These are phyloP conservation scores for Capsella rubella DNA, from an alignment of 441 rosid genomes.

Conservation along the genomic window DNA sequence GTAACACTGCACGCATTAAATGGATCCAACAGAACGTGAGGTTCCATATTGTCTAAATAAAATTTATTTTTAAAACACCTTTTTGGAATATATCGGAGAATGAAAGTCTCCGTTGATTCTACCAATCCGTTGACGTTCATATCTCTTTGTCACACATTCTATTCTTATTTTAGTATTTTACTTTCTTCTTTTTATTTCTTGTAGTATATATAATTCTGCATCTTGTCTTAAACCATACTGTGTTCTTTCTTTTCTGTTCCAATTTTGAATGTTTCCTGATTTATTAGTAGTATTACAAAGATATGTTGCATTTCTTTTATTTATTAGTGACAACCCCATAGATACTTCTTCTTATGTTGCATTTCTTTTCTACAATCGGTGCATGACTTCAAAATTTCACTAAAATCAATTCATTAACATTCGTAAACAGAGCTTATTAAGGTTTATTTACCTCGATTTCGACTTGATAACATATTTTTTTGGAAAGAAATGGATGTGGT, in stretches of 20 bases:
- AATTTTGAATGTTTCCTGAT: constrained; percentile 17
- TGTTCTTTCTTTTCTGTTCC: constrained; percentile 18
- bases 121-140: constrained; percentile 53
- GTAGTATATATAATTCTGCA: neutral
- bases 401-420: too few species aligned
- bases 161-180: neutral
- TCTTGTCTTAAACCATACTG: constrained; percentile 24
- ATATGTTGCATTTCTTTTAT: neutral
- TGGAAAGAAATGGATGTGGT: too few species aligned
- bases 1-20: constrained; percentile 46
- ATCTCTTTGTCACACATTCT: constrained; percentile 45
- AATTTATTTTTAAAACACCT: constrained; percentile 31
- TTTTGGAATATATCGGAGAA: constrained; percentile 62
- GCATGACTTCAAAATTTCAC: too few species aligned
- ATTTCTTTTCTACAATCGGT: too few species aligned
- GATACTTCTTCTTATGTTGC: too few species aligned
- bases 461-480: too few species aligned
- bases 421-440: too few species aligned
- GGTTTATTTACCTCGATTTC: too few species aligned
- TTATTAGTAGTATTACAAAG: neutral
- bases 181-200: neutral
- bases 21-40: constrained; percentile 49
- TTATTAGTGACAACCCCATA: too few species aligned
- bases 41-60: constrained; percentile 48
- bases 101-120: constrained; percentile 72